Evolutionary conservation across 176 grass and related monocot species (phyloP).

Genomic region (bread wheat (Triticum aestivum)): DNA sequence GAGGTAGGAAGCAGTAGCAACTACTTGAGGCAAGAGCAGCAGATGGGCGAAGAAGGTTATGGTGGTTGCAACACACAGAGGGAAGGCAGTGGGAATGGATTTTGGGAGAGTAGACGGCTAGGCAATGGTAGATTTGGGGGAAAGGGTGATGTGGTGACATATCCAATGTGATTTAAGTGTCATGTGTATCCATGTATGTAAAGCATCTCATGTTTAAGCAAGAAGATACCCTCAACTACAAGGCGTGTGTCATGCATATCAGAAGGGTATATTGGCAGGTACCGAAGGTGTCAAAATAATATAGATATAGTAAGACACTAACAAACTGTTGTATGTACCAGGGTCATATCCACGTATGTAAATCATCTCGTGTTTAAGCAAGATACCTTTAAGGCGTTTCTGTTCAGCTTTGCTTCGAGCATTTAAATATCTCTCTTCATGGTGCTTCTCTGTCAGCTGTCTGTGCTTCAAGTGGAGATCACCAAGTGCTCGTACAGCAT

Average conservation of each 20-base stretch:
- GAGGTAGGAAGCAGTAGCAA: background rate
- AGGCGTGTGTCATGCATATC: background rate
- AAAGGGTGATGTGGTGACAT: background rate
- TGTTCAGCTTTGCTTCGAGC: conserved; percentile 61
- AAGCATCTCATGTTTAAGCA: background rate
- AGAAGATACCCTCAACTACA: background rate
- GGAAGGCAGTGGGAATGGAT: background rate
- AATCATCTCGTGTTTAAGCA: conserved; percentile 21
- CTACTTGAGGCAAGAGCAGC: background rate
- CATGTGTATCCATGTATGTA: background rate
- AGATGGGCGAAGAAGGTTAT: background rate
- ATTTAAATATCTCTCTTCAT: conserved; percentile 52
- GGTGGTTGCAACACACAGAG: background rate
- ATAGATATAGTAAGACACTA: background rate
- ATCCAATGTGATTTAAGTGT: background rate
- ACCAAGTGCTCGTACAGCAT: conserved; percentile 43
- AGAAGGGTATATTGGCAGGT: background rate
- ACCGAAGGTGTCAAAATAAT: background rate
- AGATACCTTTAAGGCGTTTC: conserved; percentile 74
- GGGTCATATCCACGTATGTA: background rate
- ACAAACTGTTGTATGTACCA: background rate
- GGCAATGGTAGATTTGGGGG: background rate
- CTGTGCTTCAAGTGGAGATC: conserved; percentile 82
- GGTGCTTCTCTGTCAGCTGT: conserved; percentile 47
- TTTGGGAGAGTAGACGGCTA: background rate